These are phyloP conservation scores for Dorcoceras hygrometricum DNA, from an alignment of 257 asterid species.

Conservation along the genomic window DNA sequence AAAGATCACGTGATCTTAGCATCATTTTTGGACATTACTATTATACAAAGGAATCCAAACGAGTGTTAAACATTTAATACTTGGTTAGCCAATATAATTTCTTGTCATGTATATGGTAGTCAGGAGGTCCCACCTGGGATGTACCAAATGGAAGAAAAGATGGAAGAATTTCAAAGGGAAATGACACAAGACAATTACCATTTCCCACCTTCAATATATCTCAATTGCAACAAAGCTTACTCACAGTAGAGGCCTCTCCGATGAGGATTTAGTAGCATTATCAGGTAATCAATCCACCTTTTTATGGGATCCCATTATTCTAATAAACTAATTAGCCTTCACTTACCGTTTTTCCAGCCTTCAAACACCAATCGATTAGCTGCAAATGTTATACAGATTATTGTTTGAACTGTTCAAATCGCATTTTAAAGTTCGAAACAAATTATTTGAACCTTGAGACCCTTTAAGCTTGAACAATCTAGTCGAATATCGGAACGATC, in stretches of 20 bases:
- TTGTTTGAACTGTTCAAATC: too few relatives aligned
- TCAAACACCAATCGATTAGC: too few relatives aligned
- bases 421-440: too few relatives aligned
- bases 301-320: neutral
- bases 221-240: conserved; percentile 70
- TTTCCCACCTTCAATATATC: conserved; percentile 73
- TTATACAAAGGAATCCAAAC: neutral
- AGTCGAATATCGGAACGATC: too few relatives aligned
- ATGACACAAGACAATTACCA: conserved; percentile 57
- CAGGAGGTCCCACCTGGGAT: conserved; percentile 82
- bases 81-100: neutral
- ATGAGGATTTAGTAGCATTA: conserved; percentile 68
- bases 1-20: too few relatives aligned
- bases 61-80: neutral
- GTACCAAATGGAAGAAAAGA: conserved; percentile 83
- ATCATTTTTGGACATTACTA: too few relatives aligned
- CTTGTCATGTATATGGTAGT: conserved; percentile 31
- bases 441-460: too few relatives aligned
- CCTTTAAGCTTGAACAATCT: too few relatives aligned
- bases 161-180: conserved; percentile 67
- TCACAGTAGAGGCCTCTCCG: conserved; percentile 75
- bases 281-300: conserved; percentile 38
- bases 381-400: too few relatives aligned
- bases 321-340: too few relatives aligned
- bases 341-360: too few relatives aligned